These are phyloP conservation scores for Brettanomyces anomalus DNA, from an alignment of 805 yeast genomes.

Conservation along the genomic window DNA sequence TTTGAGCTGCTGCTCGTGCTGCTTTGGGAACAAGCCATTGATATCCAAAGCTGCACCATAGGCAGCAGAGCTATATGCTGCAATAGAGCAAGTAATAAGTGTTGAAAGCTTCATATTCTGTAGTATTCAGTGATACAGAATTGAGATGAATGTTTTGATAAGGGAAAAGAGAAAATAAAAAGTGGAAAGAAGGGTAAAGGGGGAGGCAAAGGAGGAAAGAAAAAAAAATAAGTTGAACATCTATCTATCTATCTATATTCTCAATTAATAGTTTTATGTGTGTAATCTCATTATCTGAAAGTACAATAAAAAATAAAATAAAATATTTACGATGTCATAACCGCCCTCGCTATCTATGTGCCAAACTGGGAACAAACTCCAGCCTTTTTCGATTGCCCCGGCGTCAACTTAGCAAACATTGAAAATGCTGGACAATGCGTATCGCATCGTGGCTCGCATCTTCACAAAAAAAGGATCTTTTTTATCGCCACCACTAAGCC, in stretches of 20 bases:
- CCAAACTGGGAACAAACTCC: too few species aligned
- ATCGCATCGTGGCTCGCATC: too few species aligned
- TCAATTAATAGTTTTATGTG: not conserved
- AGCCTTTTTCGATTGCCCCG: too few species aligned
- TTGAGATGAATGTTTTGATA: not conserved
- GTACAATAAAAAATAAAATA: not conserved
- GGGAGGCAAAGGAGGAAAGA: too few species aligned
- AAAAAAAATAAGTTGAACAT: too few species aligned
- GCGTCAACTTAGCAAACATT: too few species aligned
- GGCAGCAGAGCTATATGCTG: not conserved
- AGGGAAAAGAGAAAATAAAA: not conserved
- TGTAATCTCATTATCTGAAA: not conserved
- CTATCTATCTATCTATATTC: too few species aligned
- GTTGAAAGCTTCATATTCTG: not conserved
- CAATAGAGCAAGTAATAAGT: not conserved
- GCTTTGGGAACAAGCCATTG: not conserved
- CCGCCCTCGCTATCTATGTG: not conserved
- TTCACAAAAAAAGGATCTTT: too few species aligned
- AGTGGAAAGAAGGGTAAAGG: not conserved
- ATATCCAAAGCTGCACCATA: not conserved
- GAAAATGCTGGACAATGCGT: too few species aligned
- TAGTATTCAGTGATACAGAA: not conserved
- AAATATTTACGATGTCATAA: not conserved
- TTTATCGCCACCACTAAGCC: too few species aligned
- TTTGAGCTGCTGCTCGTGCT: slow-evolving; percentile 1